Evolutionary conservation across 2,329 filamentous ascomycete genomes (phyloP), one percentile per base, ranked within the genome.

Genomic region (Dactylellina parvicollis): DNA sequence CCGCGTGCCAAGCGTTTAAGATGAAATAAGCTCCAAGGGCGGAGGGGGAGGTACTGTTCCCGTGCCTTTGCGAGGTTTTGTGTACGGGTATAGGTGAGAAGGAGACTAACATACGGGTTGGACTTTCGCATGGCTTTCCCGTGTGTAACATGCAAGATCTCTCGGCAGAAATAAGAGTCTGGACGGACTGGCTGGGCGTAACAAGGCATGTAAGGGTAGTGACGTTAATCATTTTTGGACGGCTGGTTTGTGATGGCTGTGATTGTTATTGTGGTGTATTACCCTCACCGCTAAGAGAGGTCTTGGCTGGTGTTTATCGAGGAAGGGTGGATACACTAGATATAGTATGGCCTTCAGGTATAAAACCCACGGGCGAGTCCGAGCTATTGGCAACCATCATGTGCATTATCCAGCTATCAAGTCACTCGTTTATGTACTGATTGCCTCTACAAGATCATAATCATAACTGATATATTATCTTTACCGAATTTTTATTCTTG

Each of bases 61-160:
- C n/a, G n/a, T n/a, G n/a, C n/a, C n/a, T n/a, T n/a, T n/a, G n/a
- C n/a, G n/a, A n/a, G n/a, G n/a, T n/a, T n/a, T n/a, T n/a, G n/a
- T n/a, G n/a, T n/a, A n/a, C n/a, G n/a, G n/a, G n/a, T n/a, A n/a
- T n/a, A n/a, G n/a, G n/a, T n/a, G n/a, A n/a, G n/a, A n/a, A n/a
- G n/a, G n/a, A n/a, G n/a, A n/a, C n/a, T n/a, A n/a, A n/a, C n/a
- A n/a, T n/a, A n/a, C n/a, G n/a, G n/a, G n/a, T n/a, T n/a, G n/a
- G 34, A 4, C 9, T 49, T 30, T 55, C 52, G 32, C 52, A 67
- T 67, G 42, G 61, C 42, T 56, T 50, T 56, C 24, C 52, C 42
- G 62, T 56, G 52, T 52, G 52, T 50, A 32, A 47, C 38, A 55
- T 22, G 4, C n/a, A n/a, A n/a, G n/a, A n/a, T n/a, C 12, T 42